Conservation (phyloP, 495 filamentous ascomycete species). For the Sporormia fimetaria region DNA sequence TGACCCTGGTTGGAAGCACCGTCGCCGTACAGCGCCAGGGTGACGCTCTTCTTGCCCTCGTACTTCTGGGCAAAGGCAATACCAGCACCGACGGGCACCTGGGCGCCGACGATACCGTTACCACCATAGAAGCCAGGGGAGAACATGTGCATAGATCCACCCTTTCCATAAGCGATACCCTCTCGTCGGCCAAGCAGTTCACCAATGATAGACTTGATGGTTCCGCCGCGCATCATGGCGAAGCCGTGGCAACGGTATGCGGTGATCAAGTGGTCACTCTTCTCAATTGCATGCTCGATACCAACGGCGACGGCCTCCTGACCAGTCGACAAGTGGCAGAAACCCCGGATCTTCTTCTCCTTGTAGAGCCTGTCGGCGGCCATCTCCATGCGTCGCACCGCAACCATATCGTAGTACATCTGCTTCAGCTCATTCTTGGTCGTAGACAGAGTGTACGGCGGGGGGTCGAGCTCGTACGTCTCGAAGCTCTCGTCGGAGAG, state of each 20-base stretch:
- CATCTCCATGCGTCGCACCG: conserved; percentile 96
- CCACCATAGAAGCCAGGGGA: conserved; percentile 94
- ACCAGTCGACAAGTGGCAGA: conserved; percentile 96
- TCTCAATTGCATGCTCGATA: conserved; percentile 90
- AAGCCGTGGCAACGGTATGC: conserved; percentile 98
- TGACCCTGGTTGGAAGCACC: conserved; percentile 98
- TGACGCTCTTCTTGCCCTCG: conserved; percentile 68
- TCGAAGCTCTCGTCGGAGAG: conserved; percentile 98
- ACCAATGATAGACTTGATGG: conserved; percentile 87
- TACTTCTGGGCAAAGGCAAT: conserved; percentile 97
- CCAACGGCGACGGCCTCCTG: conserved; percentile 96
- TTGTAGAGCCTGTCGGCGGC: conserved; percentile 96
- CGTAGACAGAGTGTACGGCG: conserved; percentile 75
- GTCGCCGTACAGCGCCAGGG: conserved; percentile 88
- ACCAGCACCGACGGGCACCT: conserved; percentile 94
- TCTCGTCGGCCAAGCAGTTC: conserved; percentile 89
- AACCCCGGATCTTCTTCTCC: conserved; percentile 98
- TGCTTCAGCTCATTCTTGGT: conserved; percentile 96
- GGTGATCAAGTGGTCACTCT: conserved; percentile 88
- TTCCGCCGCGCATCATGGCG: conserved; percentile 89
- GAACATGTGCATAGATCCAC: conserved; percentile 99
- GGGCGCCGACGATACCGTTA: conserved; percentile 97
- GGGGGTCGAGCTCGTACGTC: conserved; percentile 96
- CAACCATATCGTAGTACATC: conserved; percentile 98
- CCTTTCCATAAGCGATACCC: conserved; percentile 97